A percentile compares a stretch with the other conserved stretches of the same genome.
Conservation (phyloP, 2,329 filamentous ascomycete species). For the Ceratocystis lukuohia region DNA sequence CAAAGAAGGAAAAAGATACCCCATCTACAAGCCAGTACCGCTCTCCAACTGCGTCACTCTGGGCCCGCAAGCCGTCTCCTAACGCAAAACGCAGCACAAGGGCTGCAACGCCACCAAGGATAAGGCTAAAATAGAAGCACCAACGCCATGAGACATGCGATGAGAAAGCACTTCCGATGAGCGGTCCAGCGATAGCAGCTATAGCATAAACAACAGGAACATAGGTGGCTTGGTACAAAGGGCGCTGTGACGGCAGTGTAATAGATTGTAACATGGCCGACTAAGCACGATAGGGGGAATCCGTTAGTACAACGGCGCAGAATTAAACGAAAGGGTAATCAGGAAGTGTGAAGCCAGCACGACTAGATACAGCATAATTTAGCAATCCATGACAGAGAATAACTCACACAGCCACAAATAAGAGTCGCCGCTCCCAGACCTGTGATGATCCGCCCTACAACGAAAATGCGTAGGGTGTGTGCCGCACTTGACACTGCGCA, state of each 20-base stretch:
- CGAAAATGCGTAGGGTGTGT: conserved; percentile 27
- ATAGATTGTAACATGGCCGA: conserved; percentile 22
- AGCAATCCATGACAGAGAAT: too few relatives aligned
- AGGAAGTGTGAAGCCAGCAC: not conserved
- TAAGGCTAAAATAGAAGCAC: conserved; percentile 30
- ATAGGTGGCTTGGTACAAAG: conserved; percentile 24
- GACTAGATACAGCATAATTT: not conserved
- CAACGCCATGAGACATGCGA: conserved; percentile 26
- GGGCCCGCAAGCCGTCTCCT: conserved; percentile 11
- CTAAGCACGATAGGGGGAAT: not conserved
- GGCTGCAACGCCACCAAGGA: conserved; percentile 26
- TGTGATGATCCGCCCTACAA: conserved; percentile 29
- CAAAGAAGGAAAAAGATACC: conserved; percentile 16
- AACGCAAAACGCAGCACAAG: conserved; percentile 24
- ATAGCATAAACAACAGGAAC: conserved; percentile 31
- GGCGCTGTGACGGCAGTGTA: conserved; percentile 30
- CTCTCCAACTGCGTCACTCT: not conserved
- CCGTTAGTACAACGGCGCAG: not conserved
- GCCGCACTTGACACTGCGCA: conserved; percentile 26
- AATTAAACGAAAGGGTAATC: not conserved
- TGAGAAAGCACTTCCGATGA: conserved; percentile 25
- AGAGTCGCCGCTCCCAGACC: conserved; percentile 29
- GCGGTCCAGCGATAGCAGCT: conserved; percentile 25
- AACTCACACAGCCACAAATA: conserved; percentile 25
- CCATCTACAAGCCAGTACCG: conserved; percentile 17